Percentiles rank a stretch among this genome's conserved stretches.
Evolutionary conservation across 2,329 filamentous ascomycete species (phyloP).

Genomic region (Ascomycota sp.): DNA sequence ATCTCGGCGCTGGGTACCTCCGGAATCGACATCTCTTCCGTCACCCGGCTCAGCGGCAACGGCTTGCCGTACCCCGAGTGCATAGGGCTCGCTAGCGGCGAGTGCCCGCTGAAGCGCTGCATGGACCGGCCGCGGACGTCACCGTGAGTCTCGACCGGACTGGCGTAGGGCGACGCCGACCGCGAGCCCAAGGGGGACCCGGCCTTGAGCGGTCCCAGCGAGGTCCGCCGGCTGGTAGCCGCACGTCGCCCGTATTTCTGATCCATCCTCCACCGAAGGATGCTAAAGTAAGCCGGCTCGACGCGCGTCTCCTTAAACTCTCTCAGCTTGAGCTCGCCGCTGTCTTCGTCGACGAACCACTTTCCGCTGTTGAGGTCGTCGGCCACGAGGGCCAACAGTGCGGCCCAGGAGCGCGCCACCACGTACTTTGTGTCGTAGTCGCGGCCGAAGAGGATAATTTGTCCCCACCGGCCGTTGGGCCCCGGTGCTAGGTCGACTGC

Average conservation of each 20-base stretch:
- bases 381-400: conserved; percentile 68
- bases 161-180: conserved; percentile 41
- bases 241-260: conserved; percentile 69
- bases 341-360: conserved; percentile 84
- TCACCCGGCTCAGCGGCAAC: conserved; percentile 53
- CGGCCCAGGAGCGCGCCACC: conserved; percentile 75
- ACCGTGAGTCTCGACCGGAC: conserved; percentile 36
- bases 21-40: conserved; percentile 38
- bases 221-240: conserved; percentile 33
- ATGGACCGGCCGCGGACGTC: conserved; percentile 51
- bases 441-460: conserved; percentile 88
- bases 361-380: conserved; percentile 83
- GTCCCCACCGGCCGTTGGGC: conserved; percentile 78
- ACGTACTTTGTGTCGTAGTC: conserved; percentile 99
- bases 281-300: conserved; percentile 85
- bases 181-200: conserved; percentile 26
- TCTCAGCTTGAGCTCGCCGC: conserved; percentile 71
- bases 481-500: conserved; percentile 85
- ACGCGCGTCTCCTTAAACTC: conserved; percentile 81
- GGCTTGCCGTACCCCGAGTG: conserved; percentile 45
- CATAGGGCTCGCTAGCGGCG: conserved; percentile 43
- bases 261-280: conserved; percentile 84
- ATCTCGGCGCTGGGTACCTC: conserved; percentile 17
- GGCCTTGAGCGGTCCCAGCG: conserved; percentile 21
- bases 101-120: conserved; percentile 45